Base-by-base conservation (phyloP, 768 basidiomycete species). In the Leccinellum luteum region DNA sequence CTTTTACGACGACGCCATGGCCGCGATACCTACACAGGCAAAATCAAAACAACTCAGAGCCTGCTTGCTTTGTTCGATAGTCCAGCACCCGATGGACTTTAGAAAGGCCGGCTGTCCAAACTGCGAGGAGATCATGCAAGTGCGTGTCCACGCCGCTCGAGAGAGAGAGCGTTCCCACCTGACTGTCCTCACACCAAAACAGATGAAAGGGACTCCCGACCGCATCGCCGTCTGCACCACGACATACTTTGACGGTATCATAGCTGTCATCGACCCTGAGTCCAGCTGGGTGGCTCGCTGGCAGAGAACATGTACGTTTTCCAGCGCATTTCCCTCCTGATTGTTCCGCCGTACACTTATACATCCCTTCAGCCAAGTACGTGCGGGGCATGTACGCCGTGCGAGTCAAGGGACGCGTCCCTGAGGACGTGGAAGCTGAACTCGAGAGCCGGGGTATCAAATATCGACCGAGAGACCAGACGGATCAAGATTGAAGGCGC, bases 271-370 rank as follows among this genome's bases (percentile, higher is more conserved):
- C 45, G 85, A 91, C 65, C 89, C 95, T 2, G 86, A 91, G 64
- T 81, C 81, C 49, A 94, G 92, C 70, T 99, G 97, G 97, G 94
- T 98, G 6, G 91, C 92, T 7, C 83, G 90, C 63, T 99, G 95
- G 94, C 95, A 99, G 73, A 77, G 96, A 70, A 93, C 89, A 63
- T 85, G 96, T 95, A 64, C 60, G 88, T 80, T 19, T 41, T 12
- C 17, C 4, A 4, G 9, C 30, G 17, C 15, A n/a, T 30, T 8
- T 30, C 9, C 30, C 31, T 12, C 25, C 25, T 31, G n/a, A n/a
- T 52, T 43, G 45, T 23, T 51, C 43, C 50, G 52, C 43, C 35
- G n/a, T 56, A 13, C n/a, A 23, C 51, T 61, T 28, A 62, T 15
- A 13, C 34, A 51, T 32, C 49, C 34, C 34, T 6, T 6, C 59